A percentile compares a stretch with the other conserved stretches of the same genome.
Evolutionary conservation across 1,284 basidiomycete genomes (phyloP).

Genomic region (Coniferiporia sulphurascens): DNA sequence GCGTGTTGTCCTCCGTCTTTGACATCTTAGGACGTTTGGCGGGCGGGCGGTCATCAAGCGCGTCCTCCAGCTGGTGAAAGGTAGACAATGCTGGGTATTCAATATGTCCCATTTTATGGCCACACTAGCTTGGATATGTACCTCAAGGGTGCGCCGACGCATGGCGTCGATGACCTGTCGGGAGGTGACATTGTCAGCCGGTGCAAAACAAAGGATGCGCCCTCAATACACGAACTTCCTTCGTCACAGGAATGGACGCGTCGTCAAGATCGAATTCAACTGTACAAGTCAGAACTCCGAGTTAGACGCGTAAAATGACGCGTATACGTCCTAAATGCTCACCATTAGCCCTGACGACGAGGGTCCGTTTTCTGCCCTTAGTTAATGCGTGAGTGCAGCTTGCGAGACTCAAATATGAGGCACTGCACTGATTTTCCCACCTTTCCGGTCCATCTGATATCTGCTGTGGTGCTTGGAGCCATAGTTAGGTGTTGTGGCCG

Average conservation of each 20-base stretch:
- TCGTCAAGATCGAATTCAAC: constrained; percentile 12
- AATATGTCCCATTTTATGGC: too few species aligned
- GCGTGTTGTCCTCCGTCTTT: constrained; percentile 15
- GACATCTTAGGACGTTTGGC: constrained; percentile 28
- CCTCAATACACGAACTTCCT: not conserved
- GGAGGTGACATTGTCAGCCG: not conserved
- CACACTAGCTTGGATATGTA: not conserved
- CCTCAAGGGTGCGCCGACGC: constrained; percentile 34
- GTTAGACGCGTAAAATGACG: not conserved
- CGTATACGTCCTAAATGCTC: not conserved
- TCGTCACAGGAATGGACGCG: constrained; percentile 5
- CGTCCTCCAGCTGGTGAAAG: constrained; percentile 33
- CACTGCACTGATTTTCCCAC: not conserved
- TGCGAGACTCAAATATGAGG: not conserved
- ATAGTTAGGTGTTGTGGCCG: too few species aligned
- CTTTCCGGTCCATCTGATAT: not conserved
- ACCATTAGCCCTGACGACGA: constrained; percentile 6
- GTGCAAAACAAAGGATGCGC: not conserved
- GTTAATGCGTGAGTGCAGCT: not conserved
- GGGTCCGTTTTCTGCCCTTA: constrained; percentile 13
- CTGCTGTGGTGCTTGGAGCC: too few species aligned
- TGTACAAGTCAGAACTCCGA: not conserved
- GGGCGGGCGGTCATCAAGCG: constrained; percentile 29
- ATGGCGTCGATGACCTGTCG: constrained; percentile 34
- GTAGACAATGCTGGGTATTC: too few species aligned